Base-by-base conservation (phyloP, 2,329 filamentous ascomycete species). In the Chaetomium strumarium region DNA sequence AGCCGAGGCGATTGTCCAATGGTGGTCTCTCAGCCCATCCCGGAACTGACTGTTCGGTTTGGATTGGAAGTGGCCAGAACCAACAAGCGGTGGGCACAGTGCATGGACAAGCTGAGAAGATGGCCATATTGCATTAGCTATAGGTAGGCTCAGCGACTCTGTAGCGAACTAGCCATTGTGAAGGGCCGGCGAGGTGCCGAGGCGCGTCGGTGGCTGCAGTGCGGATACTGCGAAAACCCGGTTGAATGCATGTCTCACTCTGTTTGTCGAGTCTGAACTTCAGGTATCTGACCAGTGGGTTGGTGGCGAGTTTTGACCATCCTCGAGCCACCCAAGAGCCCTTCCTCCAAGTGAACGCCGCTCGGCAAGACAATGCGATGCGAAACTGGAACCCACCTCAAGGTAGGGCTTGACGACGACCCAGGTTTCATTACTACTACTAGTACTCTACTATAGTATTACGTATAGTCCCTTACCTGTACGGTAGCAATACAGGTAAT, bases 1-100 rank as follows among this genome's bases (percentile, higher is more conserved):
- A 24, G 40, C 42, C 31, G 55, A 51, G 20, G 31, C n/a, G 44
- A 41, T 17, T 34, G 36, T 49, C 46, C 51, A 55, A 55, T 49
- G 37, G 48, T 38, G 38, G 31, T 40, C 17, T 20, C 40, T 16
- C 49, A 34, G 37, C 36, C 29, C n/a, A 46, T 41, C 34, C 17
- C 17, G 33, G 12, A 12, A 12, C 14, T 29, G 37, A 46, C n/a
- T 49, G 11, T 37, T 46, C 40, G 24, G 46, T n/a, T 31, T 38
- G 33, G 29, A 8, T 11, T 41, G 11, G 42, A 12, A 38, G 36
- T 17, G 42, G 36, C 46, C 36, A 40, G 36, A 36, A 16, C 40
- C 38, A 41, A 46, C 41, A n/a, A 38, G 17, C 9, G 11, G 8
- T 39, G 20, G 24, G 19, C n/a, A 13, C 9, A 30, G 30, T 17